phyloP scores from a whole-genome alignment of 148 eudicot genomes.

The Oxyria digyna region DNA sequence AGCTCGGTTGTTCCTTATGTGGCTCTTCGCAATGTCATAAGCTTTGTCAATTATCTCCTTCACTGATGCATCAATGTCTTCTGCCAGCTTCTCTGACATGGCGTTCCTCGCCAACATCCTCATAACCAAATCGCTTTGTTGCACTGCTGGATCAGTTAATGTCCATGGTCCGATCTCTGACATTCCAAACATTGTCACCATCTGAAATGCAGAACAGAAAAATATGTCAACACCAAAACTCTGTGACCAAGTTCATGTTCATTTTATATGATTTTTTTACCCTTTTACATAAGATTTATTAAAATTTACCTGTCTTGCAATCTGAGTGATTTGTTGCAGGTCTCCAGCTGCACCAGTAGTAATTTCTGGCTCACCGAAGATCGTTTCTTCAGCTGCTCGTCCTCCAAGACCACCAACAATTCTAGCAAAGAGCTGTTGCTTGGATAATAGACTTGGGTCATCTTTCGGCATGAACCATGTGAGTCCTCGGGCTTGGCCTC shows the following conservation, averaged over 20 bases:
- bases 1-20: constrained; percentile 53
- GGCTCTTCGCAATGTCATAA: constrained; percentile 53
- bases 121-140: constrained; percentile 57
- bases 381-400: constrained; percentile 70
- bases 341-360: constrained; percentile 89
- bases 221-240: background rate
- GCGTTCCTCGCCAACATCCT: constrained; percentile 75
- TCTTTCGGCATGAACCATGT: constrained; percentile 77
- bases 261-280: too few relatives aligned
- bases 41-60: constrained; percentile 38
- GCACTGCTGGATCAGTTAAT: constrained; percentile 52
- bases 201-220: constrained; percentile 20
- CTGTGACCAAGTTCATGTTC: background rate
- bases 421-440: constrained; percentile 61
- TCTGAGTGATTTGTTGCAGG: constrained; percentile 62
- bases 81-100: constrained; percentile 84
- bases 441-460: constrained; percentile 52
- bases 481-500: constrained; percentile 76
- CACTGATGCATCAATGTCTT: constrained; percentile 56
- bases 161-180: constrained; percentile 85
- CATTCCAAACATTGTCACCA: constrained; percentile 80
- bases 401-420: constrained; percentile 79
- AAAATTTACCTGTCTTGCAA: constrained; percentile 58
- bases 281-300: too few relatives aligned
- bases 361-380: constrained; percentile 71